phyloP scores from a whole-genome alignment of 2,329 filamentous ascomycete genomes.

The Penicillium sp. region DNA sequence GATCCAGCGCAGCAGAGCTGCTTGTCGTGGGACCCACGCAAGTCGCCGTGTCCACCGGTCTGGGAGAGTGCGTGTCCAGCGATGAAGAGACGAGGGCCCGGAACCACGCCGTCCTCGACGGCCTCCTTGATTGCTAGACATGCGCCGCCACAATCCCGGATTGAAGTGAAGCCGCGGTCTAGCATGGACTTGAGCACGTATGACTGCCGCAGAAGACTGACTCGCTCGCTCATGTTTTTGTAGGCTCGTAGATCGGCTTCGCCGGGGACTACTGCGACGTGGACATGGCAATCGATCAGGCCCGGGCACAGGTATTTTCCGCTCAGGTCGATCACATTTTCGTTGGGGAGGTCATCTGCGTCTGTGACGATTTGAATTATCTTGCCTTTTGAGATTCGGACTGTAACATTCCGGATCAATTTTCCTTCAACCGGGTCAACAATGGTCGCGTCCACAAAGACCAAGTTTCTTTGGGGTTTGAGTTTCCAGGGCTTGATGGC shows the following conservation, averaged over 20 bases:
- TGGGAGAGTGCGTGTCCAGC: slow-evolving; percentile 55
- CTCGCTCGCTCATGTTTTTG: slow-evolving; percentile 17
- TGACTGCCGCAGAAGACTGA: slow-evolving; percentile 21
- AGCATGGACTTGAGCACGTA: slow-evolving; percentile 47
- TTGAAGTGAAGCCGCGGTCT: slow-evolving; percentile 56
- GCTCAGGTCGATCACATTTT: slow-evolving; percentile 37
- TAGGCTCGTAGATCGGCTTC: slow-evolving; percentile 22
- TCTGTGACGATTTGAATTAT: slow-evolving; percentile 9
- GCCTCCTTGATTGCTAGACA: slow-evolving; percentile 52
- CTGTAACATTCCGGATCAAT: slow-evolving; percentile 14
- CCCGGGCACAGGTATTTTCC: slow-evolving; percentile 51
- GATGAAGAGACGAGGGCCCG: slow-evolving; percentile 57
- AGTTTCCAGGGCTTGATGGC: slow-evolving; percentile 21
- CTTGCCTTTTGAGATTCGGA: slow-evolving; percentile 16
- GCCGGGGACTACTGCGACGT: slow-evolving; percentile 48
- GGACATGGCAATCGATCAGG: slow-evolving; percentile 54
- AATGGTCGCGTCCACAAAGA: slow-evolving; percentile 18
- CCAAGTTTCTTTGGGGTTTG: slow-evolving; percentile 4
- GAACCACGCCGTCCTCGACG: slow-evolving; percentile 54
- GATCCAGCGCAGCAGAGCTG: slow-evolving; percentile 49
- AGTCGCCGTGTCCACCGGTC: slow-evolving; percentile 58
- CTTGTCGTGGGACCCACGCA: slow-evolving; percentile 43
- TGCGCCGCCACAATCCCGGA: slow-evolving; percentile 59
- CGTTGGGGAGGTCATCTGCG: background rate
- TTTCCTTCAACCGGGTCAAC: slow-evolving; percentile 17